A percentile compares a stretch with the other conserved stretches of the same genome.
Conservation (phyloP, 2,329 filamentous ascomycete species). For the Fusarium falciforme region DNA sequence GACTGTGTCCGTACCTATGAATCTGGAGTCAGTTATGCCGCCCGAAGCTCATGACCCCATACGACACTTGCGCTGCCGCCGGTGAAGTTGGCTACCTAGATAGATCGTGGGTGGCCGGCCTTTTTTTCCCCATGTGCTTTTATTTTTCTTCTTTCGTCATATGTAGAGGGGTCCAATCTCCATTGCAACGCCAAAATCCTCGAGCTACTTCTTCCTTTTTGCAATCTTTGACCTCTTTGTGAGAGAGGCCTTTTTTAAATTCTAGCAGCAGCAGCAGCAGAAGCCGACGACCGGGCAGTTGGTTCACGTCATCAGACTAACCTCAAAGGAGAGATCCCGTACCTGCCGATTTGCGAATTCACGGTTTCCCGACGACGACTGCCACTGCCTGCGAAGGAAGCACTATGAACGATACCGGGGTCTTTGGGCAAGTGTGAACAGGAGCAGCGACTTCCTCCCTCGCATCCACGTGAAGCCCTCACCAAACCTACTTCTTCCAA, state of each 20-base stretch:
- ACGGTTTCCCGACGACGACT: conserved; percentile 12
- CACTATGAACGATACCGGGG: conserved; percentile 12
- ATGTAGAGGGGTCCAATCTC: conserved; percentile 10
- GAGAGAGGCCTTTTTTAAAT: not conserved
- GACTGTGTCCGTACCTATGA: conserved; percentile 8
- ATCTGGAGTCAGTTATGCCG: conserved; percentile 22
- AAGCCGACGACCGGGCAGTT: not conserved
- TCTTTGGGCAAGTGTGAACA: conserved; percentile 8
- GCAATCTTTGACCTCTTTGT: conserved; percentile 8
- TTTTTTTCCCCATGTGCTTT: not conserved
- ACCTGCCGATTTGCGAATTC: conserved; percentile 7
- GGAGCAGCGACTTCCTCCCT: conserved; percentile 1
- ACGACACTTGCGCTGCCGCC: conserved; percentile 9
- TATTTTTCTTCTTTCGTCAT: not conserved
- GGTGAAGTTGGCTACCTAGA: conserved; percentile 14
- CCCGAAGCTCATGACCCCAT: conserved; percentile 1
- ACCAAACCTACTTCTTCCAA: not conserved
- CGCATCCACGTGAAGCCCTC: conserved; percentile 1
- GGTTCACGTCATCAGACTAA: conserved; percentile 12
- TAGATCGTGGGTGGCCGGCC: conserved; percentile 11
- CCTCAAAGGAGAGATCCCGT: conserved; percentile 14
- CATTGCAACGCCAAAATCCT: conserved; percentile 11
- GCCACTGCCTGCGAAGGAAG: not conserved
- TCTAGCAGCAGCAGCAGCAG: not conserved
- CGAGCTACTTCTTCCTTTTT: not conserved